phyloP scores from a whole-genome alignment of 2,329 filamentous ascomycete genomes.

The Bretziella fagacearum region DNA sequence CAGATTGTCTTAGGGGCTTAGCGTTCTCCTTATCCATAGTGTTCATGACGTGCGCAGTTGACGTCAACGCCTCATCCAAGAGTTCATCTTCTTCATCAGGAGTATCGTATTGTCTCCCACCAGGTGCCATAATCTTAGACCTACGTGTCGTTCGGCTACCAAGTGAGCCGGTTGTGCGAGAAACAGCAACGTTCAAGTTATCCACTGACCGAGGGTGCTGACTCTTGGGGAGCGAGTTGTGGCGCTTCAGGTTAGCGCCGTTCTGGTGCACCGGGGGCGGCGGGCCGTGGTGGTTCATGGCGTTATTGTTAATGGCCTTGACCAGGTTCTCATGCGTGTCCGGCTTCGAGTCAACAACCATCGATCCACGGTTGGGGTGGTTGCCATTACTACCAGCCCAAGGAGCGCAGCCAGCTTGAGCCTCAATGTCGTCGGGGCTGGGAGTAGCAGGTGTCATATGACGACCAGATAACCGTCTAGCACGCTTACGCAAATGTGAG shows the following conservation, averaged over 20 bases:
- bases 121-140: slow-evolving; percentile 51
- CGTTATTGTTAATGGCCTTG: slow-evolving; percentile 37
- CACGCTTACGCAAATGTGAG: slow-evolving; percentile 86
- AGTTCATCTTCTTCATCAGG: slow-evolving; percentile 95
- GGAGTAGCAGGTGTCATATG: slow-evolving; percentile 70
- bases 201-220: slow-evolving; percentile 48
- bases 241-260: slow-evolving; percentile 39
- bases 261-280: slow-evolving; percentile 36
- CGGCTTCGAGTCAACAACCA: slow-evolving; percentile 52
- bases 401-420: slow-evolving; percentile 78
- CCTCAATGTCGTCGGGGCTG: slow-evolving; percentile 70
- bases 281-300: slow-evolving; percentile 29
- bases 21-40: slow-evolving; percentile 42
- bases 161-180: slow-evolving; percentile 23
- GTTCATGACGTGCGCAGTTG: slow-evolving; percentile 58
- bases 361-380: slow-evolving; percentile 53
- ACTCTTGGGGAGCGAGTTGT: slow-evolving; percentile 43
- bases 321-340: slow-evolving; percentile 44
- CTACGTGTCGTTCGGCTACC: slow-evolving; percentile 39
- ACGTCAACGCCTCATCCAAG: slow-evolving; percentile 70
- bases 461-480: slow-evolving; percentile 77
- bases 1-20: slow-evolving; percentile 38
- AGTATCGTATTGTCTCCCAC: slow-evolving; percentile 75
- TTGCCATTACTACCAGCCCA: slow-evolving; percentile 37
- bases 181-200: slow-evolving; percentile 41